phyloP scores from a whole-genome alignment of 345 rosid genomes.

The Angophora floribunda region DNA sequence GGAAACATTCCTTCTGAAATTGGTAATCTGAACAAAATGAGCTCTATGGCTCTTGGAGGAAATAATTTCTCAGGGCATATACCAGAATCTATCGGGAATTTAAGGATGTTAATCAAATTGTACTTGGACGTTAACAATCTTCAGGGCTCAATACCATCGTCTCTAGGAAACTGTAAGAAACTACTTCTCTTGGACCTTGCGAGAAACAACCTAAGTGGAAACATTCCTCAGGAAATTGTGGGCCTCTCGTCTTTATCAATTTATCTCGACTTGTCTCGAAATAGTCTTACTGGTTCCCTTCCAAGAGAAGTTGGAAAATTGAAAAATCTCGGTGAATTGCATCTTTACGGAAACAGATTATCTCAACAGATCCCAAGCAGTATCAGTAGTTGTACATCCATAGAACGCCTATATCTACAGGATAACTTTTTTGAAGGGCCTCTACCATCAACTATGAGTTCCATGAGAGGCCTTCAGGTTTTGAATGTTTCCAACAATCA shows the following conservation, averaged over 20 bases:
- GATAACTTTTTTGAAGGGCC: background rate
- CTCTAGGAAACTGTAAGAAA: background rate
- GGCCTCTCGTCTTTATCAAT: background rate
- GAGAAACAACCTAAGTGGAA: accelerated
- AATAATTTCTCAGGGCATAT: background rate
- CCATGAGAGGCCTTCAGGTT: background rate
- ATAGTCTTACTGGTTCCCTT: background rate
- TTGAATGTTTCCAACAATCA: background rate
- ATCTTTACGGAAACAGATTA: background rate
- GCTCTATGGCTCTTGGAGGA: accelerated
- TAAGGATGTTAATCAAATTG: background rate
- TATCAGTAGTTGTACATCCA: background rate
- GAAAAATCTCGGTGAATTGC: accelerated
- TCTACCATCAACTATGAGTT: background rate
- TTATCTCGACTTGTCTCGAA: background rate
- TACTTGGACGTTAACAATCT: accelerated
- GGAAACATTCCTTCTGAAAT: background rate
- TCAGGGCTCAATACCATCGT: background rate
- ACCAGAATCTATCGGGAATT: background rate
- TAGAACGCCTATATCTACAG: accelerated
- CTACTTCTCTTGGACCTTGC: background rate
- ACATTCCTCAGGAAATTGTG: background rate
- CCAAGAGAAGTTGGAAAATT: background rate
- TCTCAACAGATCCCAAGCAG: background rate
- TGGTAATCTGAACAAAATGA: background rate